Conservation (phyloP, 1,284 basidiomycete genomes). For the Termitomyces sp. region DNA sequence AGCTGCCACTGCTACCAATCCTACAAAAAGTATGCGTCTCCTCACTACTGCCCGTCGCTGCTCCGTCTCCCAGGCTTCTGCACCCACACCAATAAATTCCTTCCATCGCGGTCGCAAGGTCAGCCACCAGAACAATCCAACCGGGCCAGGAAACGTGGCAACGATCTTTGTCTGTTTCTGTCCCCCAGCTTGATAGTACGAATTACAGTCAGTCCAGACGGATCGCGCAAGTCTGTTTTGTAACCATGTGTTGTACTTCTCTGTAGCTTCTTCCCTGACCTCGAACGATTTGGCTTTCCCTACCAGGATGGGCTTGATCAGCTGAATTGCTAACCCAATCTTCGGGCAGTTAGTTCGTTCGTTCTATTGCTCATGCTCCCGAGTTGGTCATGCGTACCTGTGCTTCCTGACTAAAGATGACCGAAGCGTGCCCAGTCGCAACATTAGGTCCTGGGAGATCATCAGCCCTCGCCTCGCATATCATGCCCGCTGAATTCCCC, state of each 20-base stretch:
- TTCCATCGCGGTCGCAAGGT: constrained; percentile 34
- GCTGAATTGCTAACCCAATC: constrained; percentile 40
- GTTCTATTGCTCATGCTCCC: constrained; percentile 8
- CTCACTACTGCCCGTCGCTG: constrained; percentile 16
- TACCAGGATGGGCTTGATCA: constrained; percentile 43
- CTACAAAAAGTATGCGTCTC: constrained; percentile 17
- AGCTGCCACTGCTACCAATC: constrained; percentile 8
- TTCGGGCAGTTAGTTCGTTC: constrained; percentile 17
- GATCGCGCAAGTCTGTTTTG: constrained; percentile 37
- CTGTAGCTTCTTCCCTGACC: constrained; percentile 35
- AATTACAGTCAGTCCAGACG: constrained; percentile 45
- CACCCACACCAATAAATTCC: constrained; percentile 32
- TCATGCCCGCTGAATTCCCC: background rate
- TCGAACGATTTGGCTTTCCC: constrained; percentile 42
- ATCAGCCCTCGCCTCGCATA: background rate
- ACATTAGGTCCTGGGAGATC: constrained; percentile 5
- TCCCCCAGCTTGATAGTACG: constrained; percentile 40
- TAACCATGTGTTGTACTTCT: constrained; percentile 43
- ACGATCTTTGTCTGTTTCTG: constrained; percentile 34
- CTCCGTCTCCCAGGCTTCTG: constrained; percentile 26
- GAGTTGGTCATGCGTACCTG: constrained; percentile 30
- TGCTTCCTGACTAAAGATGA: constrained; percentile 47
- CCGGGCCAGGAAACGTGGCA: constrained; percentile 44
- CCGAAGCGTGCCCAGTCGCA: constrained; percentile 47
- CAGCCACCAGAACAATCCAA: constrained; percentile 46